Percentiles rank a stretch among this genome's conserved stretches.
Conservation (phyloP, 2,329 filamentous ascomycete species). For the Penicillium sp. region DNA sequence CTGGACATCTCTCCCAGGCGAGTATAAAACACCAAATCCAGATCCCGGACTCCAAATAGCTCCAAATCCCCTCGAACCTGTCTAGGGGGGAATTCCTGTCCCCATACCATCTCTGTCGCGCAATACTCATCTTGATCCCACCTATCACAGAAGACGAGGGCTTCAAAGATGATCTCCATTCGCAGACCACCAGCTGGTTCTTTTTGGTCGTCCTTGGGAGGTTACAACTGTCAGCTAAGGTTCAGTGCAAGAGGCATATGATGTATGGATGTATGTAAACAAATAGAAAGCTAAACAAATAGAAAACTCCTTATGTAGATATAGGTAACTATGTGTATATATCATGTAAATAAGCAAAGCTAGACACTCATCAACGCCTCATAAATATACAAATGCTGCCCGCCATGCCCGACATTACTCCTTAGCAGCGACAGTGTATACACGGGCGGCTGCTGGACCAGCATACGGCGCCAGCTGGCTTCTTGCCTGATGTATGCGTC, state of each 20-base stretch:
- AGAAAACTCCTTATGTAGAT: neutral
- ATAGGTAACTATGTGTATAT: neutral
- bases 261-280: neutral
- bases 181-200: neutral
- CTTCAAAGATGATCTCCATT: constrained; percentile 1
- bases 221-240: neutral
- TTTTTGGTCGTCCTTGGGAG: neutral
- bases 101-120: neutral
- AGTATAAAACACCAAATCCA: neutral
- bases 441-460: constrained; percentile 6
- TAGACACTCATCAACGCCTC: neutral
- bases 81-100: neutral
- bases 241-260: neutral
- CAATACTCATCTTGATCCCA: neutral
- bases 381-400: neutral
- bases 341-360: neutral
- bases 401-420: constrained; percentile 1
- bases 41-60: neutral
- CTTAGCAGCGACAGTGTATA: neutral
- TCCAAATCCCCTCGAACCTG: neutral
- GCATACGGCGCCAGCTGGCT: constrained; percentile 7
- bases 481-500: neutral
- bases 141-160: neutral
- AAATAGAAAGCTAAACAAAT: too few species aligned
- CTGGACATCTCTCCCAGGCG: neutral